phyloP scores from a whole-genome alignment of 2,329 filamentous ascomycete genomes.

The Aspergillus clavatus region DNA sequence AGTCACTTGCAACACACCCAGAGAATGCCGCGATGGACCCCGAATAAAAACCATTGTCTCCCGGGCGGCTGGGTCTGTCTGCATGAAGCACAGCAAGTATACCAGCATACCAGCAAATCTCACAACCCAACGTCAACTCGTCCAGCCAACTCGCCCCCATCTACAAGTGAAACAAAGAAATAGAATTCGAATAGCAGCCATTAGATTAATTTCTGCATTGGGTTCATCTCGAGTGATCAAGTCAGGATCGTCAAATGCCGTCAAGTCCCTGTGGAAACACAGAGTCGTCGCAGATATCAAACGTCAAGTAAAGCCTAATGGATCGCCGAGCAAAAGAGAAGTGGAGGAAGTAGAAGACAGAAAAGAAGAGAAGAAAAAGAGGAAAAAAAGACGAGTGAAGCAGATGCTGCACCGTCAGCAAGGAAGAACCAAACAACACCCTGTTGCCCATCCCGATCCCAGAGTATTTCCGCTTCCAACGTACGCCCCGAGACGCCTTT shows the following conservation, averaged over 20 bases:
- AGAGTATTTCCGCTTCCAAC: conserved; percentile 20
- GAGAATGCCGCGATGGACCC: too few species aligned
- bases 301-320: conserved; percentile 3
- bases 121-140: too few species aligned
- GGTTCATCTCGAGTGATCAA: conserved; percentile 4
- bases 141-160: too few species aligned
- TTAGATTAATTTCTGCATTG: background rate
- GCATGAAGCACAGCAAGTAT: too few species aligned
- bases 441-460: conserved; percentile 9
- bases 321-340: background rate
- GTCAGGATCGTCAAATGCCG: conserved; percentile 2
- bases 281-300: conserved; percentile 5
- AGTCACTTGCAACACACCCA: too few species aligned
- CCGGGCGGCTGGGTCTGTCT: too few species aligned
- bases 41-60: too few species aligned
- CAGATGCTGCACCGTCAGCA: conserved; percentile 14
- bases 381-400: conserved; percentile 24
- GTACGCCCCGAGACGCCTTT: conserved; percentile 21
- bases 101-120: too few species aligned
- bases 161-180: too few species aligned
- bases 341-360: conserved; percentile 9
- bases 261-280: background rate
- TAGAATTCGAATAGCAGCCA: too few species aligned
- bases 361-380: conserved; percentile 13
- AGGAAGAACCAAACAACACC: conserved; percentile 13